A percentile compares a stretch with the other conserved stretches of the same genome.
phyloP scores from a whole-genome alignment of 2,329 filamentous ascomycete genomes.

The Proliferodiscus dingleyae region DNA sequence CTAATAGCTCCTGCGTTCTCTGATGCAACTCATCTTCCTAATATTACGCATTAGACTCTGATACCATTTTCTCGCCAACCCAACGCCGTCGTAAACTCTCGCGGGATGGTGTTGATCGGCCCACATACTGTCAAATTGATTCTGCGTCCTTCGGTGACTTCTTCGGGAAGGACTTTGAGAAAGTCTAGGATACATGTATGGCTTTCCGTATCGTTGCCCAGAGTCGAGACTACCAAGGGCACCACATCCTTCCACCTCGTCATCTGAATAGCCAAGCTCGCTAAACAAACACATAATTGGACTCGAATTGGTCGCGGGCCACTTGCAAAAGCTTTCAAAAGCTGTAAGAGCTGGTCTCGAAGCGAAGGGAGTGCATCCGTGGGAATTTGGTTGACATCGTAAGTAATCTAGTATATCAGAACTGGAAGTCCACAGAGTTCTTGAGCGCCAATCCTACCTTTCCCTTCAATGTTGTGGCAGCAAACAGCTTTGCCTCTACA shows the following conservation, averaged over 20 bases:
- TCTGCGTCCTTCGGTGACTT: constrained; percentile 98
- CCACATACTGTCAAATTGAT: constrained; percentile 97
- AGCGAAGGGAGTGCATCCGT: constrained; percentile 68
- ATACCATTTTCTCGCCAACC: constrained; percentile 33
- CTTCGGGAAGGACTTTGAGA: constrained; percentile 91
- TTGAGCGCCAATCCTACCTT: constrained; percentile 59
- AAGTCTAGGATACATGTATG: constrained; percentile 92
- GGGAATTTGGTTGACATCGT: constrained; percentile 87
- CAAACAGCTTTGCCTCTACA: constrained; percentile 86
- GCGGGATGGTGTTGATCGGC: constrained; percentile 49
- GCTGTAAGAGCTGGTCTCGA: constrained; percentile 75
- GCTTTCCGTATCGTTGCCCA: constrained; percentile 71
- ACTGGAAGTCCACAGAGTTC: neutral
- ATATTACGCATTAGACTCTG: constrained; percentile 45
- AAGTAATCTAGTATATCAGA: constrained; percentile 69
- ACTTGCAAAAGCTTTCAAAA: constrained; percentile 74
- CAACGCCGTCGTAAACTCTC: constrained; percentile 32
- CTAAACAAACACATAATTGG: constrained; percentile 91
- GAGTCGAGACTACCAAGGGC: constrained; percentile 69
- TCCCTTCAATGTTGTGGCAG: constrained; percentile 93
- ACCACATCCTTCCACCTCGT: constrained; percentile 92
- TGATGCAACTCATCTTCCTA: constrained; percentile 92
- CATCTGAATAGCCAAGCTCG: constrained; percentile 95
- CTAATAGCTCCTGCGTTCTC: constrained; percentile 83
- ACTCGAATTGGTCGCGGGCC: constrained; percentile 83